Conservation (phyloP, 2,329 filamentous ascomycete species). For the Hymenoscyphus occultus region DNA sequence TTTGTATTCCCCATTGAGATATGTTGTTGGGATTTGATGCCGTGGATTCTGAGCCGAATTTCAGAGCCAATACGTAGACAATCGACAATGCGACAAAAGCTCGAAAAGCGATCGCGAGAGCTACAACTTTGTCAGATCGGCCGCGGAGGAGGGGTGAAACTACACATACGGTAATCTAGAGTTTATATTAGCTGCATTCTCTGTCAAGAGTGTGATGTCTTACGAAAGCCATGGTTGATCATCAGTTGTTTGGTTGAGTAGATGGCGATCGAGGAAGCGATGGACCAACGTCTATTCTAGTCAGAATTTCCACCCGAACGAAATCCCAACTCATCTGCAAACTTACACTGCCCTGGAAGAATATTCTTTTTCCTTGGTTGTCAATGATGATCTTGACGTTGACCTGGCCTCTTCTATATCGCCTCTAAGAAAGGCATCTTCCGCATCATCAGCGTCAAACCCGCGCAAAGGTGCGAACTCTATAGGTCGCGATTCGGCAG, state of each 20-base stretch:
- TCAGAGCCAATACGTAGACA: slow-evolving; percentile 19
- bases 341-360: slow-evolving; percentile 11
- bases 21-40: slow-evolving; percentile 4
- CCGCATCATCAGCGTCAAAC: slow-evolving; percentile 11
- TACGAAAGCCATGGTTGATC: slow-evolving; percentile 26
- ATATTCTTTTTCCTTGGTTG: background rate
- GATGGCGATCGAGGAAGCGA: slow-evolving; percentile 23
- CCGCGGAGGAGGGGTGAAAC: background rate
- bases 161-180: slow-evolving; percentile 27
- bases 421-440: slow-evolving; percentile 5
- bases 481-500: slow-evolving; percentile 7
- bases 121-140: slow-evolving; percentile 12
- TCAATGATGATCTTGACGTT: background rate
- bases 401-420: background rate
- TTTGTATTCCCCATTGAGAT: slow-evolving; percentile 16
- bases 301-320: background rate
- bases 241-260: slow-evolving; percentile 25
- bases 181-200: slow-evolving; percentile 15
- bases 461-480: slow-evolving; percentile 12
- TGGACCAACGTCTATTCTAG: slow-evolving; percentile 18
- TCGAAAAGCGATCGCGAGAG: slow-evolving; percentile 26
- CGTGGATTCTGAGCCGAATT: slow-evolving; percentile 8
- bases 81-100: slow-evolving; percentile 16
- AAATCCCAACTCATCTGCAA: background rate
- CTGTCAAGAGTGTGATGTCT: slow-evolving; percentile 8